These are phyloP conservation scores for Aegilops tauschii DNA, from an alignment of 176 grass and related monocot species.

Conservation along the genomic window DNA sequence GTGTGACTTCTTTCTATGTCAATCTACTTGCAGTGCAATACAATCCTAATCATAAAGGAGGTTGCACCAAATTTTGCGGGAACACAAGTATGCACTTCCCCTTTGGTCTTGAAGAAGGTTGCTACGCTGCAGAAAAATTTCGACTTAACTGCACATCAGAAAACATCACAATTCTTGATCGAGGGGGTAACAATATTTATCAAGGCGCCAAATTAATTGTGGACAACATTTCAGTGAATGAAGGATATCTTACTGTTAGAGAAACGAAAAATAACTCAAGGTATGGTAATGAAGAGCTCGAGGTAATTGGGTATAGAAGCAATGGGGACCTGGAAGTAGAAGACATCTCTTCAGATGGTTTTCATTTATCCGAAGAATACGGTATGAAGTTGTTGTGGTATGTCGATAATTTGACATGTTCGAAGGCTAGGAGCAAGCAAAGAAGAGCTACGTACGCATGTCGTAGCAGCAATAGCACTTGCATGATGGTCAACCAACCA, in stretches of 20 bases:
- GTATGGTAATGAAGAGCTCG: fast-evolving
- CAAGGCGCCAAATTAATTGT: not conserved
- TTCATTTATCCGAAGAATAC: not conserved
- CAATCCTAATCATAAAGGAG: not conserved
- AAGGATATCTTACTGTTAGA: conserved; percentile 3
- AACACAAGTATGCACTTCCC: conserved; percentile 21
- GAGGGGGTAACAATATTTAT: too few species aligned
- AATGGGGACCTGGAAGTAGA: fast-evolving
- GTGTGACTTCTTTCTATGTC: not conserved
- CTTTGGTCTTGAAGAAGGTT: conserved; percentile 25
- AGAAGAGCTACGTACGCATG: not conserved
- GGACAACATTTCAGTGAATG: not conserved
- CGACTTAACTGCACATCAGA: not conserved
- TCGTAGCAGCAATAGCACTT: not conserved
- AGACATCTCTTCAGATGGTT: fast-evolving
- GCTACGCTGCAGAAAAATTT: not conserved
- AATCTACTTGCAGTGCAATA: not conserved
- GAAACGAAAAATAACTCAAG: not conserved
- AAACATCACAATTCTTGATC: not conserved
- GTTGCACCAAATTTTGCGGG: conserved; percentile 2
- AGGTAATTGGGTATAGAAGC: fast-evolving
- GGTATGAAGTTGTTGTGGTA: conserved; percentile 12
- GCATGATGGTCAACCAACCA: not conserved
- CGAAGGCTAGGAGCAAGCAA: not conserved
- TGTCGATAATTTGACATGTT: not conserved